Conservation (phyloP, 257 asterid genomes). For the Scutellaria galericulata region DNA sequence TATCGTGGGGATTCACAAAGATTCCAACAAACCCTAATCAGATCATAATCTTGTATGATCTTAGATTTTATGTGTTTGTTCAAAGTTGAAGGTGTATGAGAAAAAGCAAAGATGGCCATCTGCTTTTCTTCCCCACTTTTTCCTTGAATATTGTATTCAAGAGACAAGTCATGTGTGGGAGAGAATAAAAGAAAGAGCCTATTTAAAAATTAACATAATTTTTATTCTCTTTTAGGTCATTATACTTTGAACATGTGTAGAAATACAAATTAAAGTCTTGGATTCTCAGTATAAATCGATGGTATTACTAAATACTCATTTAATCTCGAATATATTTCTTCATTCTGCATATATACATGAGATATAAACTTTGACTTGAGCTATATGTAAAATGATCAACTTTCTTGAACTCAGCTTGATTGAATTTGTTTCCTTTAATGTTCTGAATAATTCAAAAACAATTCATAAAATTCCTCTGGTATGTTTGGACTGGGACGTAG, state of each 20-base stretch:
- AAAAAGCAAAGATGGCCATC: conserved; percentile 22
- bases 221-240: conserved; percentile 20
- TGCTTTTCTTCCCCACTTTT: conserved; percentile 33
- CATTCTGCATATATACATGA: too few relatives aligned
- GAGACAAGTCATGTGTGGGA: conserved; percentile 23
- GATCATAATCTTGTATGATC: conserved; percentile 41
- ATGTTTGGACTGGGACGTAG: too few relatives aligned
- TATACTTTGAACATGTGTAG: background rate
- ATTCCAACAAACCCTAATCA: conserved; percentile 51
- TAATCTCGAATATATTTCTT: too few relatives aligned
- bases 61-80: conserved; percentile 11
- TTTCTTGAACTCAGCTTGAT: too few relatives aligned
- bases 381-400: too few relatives aligned
- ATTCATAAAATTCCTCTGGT: too few relatives aligned
- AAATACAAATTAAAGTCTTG: too few relatives aligned
- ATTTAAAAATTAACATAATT: background rate
- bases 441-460: background rate
- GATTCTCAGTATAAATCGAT: too few relatives aligned
- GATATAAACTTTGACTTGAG: too few relatives aligned
- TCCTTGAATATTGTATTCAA: conserved; percentile 2
- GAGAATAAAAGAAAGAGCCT: conserved; percentile 7
- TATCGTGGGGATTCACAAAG: conserved; percentile 64
- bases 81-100: conserved; percentile 5
- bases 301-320: too few relatives aligned
- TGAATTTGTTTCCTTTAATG: too few relatives aligned